Evolutionary conservation across 768 basidiomycete species (phyloP), one percentile per base, ranked within the genome.

Genomic region (Mycena vitilis): DNA sequence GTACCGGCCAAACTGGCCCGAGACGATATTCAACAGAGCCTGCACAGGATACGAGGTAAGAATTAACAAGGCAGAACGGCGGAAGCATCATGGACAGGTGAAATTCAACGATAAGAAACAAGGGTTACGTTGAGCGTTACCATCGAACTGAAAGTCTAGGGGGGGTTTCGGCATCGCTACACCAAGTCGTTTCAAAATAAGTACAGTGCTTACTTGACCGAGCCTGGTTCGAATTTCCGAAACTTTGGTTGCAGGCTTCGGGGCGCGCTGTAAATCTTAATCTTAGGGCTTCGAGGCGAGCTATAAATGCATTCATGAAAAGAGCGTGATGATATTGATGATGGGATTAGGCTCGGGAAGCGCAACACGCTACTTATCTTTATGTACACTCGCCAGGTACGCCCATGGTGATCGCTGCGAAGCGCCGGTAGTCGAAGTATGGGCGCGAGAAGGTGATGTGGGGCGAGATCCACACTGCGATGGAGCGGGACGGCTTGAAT

Each of bases 161-260:
- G n/a, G 47, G 25, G 51, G 8, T 52, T 52, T 25, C 51, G 51
- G 15, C 51, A 52, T 52, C 51, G 51, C 23, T 52, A 30, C 51
- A 52, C 51, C 51, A 52, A 4, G 25, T 52, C 25, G 30, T 25
- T 25, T 16, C n/a, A 20, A 23, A 5, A 45, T 20, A 45, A 51
- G 25, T 52, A 30, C 30, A 30, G 30, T 30, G 30, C 48, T 49
- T 12, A 4, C 40, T 40, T 40, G 10, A 11, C 15, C 15, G 2
- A 4, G 11, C 15, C 40, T 40, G 40, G 7, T 45, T 45, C 44
- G 44, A 45, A 45, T 45, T 45, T 16, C 44, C 3, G 20, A 45
- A 7, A 8, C 5, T 45, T 45, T 30, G 30, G 30, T 30, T 30
- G 30, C 30, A 30, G 5, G 3, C 30, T 45, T 45, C 44, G n/a